Conservation (phyloP, 2,329 filamentous ascomycete species). For the Aureobasidium sp. region DNA sequence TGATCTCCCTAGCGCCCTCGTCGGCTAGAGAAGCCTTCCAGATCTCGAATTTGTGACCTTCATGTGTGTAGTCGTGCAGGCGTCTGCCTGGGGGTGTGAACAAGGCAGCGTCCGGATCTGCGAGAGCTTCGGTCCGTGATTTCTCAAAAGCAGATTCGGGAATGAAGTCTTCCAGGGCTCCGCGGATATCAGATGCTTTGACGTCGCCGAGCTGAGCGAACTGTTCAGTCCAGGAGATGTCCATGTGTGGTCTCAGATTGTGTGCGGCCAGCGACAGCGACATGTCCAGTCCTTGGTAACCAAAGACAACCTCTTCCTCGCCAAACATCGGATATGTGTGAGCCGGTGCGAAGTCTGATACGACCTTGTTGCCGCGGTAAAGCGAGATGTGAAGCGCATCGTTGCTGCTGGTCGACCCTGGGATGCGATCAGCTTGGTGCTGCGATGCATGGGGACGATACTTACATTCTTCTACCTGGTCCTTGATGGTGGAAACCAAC, state of each 20-base stretch:
- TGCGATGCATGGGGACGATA: neutral
- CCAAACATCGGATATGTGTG: constrained; percentile 92
- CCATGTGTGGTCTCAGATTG: constrained; percentile 71
- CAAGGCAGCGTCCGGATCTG: constrained; percentile 39
- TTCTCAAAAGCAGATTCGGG: constrained; percentile 41
- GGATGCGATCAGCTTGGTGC: neutral
- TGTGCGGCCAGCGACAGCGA: constrained; percentile 60
- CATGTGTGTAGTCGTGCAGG: constrained; percentile 53
- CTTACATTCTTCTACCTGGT: constrained; percentile 17
- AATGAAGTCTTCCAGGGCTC: constrained; percentile 56
- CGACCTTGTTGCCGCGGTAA: constrained; percentile 41
- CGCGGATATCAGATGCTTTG: constrained; percentile 60
- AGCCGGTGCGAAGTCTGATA: constrained; percentile 69
- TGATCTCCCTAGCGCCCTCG: constrained; percentile 57
- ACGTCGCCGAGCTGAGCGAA: constrained; percentile 61
- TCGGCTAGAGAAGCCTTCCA: constrained; percentile 74
- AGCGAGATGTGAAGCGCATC: constrained; percentile 57
- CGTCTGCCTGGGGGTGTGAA: constrained; percentile 70
- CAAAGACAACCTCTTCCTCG: constrained; percentile 85
- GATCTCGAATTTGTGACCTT: constrained; percentile 66
- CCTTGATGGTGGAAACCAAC: constrained; percentile 7
- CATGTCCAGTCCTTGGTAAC: constrained; percentile 75
- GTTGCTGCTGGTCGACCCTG: constrained; percentile 50
- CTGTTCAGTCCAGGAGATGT: constrained; percentile 63
- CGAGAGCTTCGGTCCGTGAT: constrained; percentile 10